These are phyloP conservation scores for Verticillium zaregamsianum DNA, from an alignment of 2,329 filamentous ascomycete genomes.

Conservation along the genomic window DNA sequence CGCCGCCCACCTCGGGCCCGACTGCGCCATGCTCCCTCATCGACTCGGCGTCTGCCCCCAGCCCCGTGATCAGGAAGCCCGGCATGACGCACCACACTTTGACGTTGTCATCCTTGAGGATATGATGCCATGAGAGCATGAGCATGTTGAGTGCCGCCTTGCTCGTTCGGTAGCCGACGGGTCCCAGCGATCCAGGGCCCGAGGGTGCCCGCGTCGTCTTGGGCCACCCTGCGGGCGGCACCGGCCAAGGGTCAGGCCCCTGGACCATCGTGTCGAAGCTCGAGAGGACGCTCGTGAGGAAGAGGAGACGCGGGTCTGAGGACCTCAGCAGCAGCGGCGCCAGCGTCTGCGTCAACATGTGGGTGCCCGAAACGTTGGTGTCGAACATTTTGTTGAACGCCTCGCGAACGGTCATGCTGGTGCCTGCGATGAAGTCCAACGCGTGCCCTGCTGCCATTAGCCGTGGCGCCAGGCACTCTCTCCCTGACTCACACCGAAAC, in stretches of 20 bases:
- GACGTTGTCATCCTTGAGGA: conserved; percentile 42
- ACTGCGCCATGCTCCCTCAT: neutral
- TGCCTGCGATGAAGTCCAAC: neutral
- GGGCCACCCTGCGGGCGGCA: conserved; percentile 31
- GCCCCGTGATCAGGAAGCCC: conserved; percentile 41
- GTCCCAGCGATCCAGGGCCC: conserved; percentile 1
- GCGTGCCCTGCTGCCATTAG: neutral
- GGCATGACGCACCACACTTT: conserved; percentile 45
- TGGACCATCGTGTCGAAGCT: neutral
- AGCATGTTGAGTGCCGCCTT: conserved; percentile 46
- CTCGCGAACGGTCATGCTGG: conserved; percentile 24
- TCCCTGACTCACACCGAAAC: conserved; percentile 5
- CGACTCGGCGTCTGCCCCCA: neutral
- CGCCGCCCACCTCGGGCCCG: conserved; percentile 26
- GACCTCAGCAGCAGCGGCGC: conserved; percentile 38
- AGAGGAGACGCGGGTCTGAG: conserved; percentile 38
- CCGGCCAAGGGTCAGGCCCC: conserved; percentile 32
- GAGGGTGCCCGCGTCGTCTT: conserved; percentile 25
- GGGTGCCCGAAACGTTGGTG: conserved; percentile 44
- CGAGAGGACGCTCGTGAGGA: conserved; percentile 34
- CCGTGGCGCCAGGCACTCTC: neutral
- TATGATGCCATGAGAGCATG: conserved; percentile 38
- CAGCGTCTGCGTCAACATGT: conserved; percentile 29
- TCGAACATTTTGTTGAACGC: conserved; percentile 42
- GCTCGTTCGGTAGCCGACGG: conserved; percentile 28